Evolutionary conservation across 2,329 filamentous ascomycete genomes (phyloP).

Genomic region (Paraphaeosphaeria sporulosa): DNA sequence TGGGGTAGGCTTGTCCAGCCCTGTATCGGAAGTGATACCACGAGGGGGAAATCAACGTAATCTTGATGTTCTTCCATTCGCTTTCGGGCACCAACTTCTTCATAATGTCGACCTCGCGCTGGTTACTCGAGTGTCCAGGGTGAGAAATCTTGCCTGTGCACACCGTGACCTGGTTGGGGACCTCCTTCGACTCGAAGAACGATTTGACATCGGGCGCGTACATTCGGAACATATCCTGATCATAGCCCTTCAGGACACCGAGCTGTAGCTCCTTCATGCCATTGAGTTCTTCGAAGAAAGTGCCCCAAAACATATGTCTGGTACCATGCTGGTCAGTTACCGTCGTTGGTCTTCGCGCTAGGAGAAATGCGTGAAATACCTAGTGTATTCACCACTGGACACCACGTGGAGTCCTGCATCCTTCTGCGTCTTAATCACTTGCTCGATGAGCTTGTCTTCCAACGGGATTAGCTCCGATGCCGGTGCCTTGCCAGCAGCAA

Average conservation of each 20-base stretch:
- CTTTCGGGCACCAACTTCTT: conserved; percentile 66
- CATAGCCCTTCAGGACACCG: conserved; percentile 53
- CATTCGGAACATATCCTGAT: conserved; percentile 62
- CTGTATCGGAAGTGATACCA: conserved; percentile 75
- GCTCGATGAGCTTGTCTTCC: conserved; percentile 71
- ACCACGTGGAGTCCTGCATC: conserved; percentile 69
- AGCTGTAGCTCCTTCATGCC: conserved; percentile 62
- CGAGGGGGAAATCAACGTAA: conserved; percentile 71
- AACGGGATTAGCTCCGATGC: conserved; percentile 59
- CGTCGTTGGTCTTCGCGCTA: not conserved
- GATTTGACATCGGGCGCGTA: conserved; percentile 69
- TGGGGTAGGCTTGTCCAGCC: conserved; percentile 57
- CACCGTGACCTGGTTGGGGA: conserved; percentile 63
- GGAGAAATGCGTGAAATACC: conserved; percentile 24
- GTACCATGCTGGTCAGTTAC: conserved; percentile 20
- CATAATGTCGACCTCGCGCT: conserved; percentile 67
- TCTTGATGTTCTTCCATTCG: conserved; percentile 70
- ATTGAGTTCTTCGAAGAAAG: conserved; percentile 62
- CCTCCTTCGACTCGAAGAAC: conserved; percentile 65
- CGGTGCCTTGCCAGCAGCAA: conserved; percentile 59
- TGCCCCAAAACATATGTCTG: conserved; percentile 64
- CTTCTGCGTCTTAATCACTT: conserved; percentile 71
- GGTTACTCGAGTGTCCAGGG: conserved; percentile 61
- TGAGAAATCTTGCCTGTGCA: conserved; percentile 67
- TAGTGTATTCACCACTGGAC: conserved; percentile 72